These are phyloP conservation scores for Fusarium sacchari DNA, from an alignment of 2,329 filamentous ascomycete genomes.

Conservation along the genomic window DNA sequence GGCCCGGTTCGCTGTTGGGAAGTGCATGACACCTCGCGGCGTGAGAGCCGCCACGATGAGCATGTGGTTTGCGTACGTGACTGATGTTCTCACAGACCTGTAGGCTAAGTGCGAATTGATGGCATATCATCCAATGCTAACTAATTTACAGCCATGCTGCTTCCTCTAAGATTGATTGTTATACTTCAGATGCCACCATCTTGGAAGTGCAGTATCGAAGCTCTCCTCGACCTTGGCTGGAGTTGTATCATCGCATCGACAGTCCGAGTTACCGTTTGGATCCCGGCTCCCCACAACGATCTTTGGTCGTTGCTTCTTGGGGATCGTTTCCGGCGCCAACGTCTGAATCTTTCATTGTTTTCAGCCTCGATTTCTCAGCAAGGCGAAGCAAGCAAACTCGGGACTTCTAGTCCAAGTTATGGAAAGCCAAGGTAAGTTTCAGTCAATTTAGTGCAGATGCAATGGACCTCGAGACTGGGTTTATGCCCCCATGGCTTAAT, in stretches of 20 bases:
- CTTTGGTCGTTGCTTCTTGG: too few species aligned
- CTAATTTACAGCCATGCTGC: background rate
- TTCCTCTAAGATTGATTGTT: background rate
- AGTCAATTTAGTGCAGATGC: too few species aligned
- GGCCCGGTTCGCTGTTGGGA: background rate
- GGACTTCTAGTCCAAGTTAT: too few species aligned
- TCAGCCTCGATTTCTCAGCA: too few species aligned
- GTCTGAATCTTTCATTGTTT: too few species aligned
- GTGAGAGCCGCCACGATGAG: background rate
- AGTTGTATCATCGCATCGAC: background rate
- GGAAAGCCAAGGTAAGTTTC: too few species aligned
- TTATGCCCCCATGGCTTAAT: too few species aligned
- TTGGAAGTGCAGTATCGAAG: background rate
- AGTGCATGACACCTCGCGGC: background rate
- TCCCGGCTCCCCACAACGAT: too few species aligned
- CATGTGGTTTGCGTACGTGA: background rate
- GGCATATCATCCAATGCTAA: background rate
- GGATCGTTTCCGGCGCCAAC: too few species aligned
- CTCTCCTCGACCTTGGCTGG: background rate
- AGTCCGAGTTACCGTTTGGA: background rate
- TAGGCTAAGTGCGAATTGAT: background rate
- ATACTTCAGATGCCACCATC: background rate
- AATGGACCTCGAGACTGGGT: too few species aligned
- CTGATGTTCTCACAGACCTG: background rate
- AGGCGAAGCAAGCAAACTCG: too few species aligned